A percentile compares a stretch with the other conserved stretches of the same genome.
Conservation (phyloP, 176 grass and related monocot genomes). For the Musa beccarii region DNA sequence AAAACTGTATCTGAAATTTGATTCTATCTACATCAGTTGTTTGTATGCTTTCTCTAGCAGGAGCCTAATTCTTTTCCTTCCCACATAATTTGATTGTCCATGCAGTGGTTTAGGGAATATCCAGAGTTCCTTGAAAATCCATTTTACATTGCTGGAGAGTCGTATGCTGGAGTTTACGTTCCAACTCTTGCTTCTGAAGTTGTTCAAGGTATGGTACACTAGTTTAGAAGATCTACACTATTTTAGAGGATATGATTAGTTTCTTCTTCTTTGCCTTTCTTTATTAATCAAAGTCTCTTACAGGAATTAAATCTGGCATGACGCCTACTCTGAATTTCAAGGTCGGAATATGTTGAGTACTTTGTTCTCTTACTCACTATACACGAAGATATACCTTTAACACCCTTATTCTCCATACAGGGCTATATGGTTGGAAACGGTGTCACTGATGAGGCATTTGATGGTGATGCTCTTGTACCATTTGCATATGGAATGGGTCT, state of each 20-base stretch:
- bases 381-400: not conserved
- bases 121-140: conserved; percentile 68
- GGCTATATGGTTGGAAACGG: conserved; percentile 99
- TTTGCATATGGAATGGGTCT: conserved; percentile 91
- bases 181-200: conserved; percentile 85
- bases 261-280: not conserved
- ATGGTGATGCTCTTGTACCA: conserved; percentile 97
- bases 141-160: conserved; percentile 86
- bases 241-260: not conserved
- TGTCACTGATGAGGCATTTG: conserved; percentile 61
- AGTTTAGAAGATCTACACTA: not conserved
- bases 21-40: not conserved
- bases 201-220: conserved; percentile 47
- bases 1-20: not conserved
- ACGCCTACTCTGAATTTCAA: conserved; percentile 78
- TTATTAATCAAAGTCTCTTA: conserved; percentile 11
- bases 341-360: conserved; percentile 21
- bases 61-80: not conserved
- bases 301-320: conserved; percentile 54
- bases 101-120: conserved; percentile 84
- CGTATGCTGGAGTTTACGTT: conserved; percentile 93
- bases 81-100: conserved; percentile 8
- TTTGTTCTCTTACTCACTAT: not conserved
- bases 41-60: not conserved
- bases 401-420: conserved; percentile 17